phyloP scores from a whole-genome alignment of 441 rosid species.

The Euphorbia corollata region DNA sequence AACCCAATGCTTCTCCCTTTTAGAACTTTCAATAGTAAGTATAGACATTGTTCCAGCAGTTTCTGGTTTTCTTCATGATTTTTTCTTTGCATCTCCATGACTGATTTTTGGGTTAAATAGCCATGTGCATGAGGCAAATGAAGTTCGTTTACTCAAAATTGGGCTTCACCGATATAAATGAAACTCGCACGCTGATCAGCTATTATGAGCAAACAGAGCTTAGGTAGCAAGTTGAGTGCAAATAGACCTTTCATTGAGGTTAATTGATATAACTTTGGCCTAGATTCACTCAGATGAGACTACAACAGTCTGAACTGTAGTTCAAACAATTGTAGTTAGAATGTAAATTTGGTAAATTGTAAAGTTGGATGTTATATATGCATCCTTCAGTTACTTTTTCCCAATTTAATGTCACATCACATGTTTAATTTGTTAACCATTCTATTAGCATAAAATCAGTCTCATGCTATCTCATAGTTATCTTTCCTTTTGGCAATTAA shows the following conservation, averaged over 20 bases:
- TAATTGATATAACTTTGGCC: background rate
- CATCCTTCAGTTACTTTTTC: background rate
- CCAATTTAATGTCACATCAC: background rate
- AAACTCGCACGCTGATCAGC: too few relatives aligned
- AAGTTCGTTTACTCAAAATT: too few relatives aligned
- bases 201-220: too few relatives aligned
- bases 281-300: background rate
- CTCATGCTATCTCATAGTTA: too few relatives aligned
- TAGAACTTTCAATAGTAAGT: constrained; percentile 56
- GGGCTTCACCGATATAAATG: too few relatives aligned
- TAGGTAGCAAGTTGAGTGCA: background rate
- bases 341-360: background rate
- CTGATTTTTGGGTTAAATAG: too few relatives aligned
- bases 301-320: background rate
- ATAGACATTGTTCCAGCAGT: background rate
- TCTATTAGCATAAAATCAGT: background rate
- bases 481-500: too few relatives aligned
- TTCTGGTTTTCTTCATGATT: background rate
- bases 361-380: background rate
- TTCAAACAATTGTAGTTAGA: too few relatives aligned
- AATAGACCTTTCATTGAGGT: background rate
- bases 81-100: background rate
- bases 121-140: too few relatives aligned
- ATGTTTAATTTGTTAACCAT: background rate
- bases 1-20: constrained; percentile 50